Evolutionary conservation across 2,329 filamentous ascomycete genomes (phyloP), one percentile per base, ranked within the genome.

Genomic region (Pseudocercospora fijiensis): DNA sequence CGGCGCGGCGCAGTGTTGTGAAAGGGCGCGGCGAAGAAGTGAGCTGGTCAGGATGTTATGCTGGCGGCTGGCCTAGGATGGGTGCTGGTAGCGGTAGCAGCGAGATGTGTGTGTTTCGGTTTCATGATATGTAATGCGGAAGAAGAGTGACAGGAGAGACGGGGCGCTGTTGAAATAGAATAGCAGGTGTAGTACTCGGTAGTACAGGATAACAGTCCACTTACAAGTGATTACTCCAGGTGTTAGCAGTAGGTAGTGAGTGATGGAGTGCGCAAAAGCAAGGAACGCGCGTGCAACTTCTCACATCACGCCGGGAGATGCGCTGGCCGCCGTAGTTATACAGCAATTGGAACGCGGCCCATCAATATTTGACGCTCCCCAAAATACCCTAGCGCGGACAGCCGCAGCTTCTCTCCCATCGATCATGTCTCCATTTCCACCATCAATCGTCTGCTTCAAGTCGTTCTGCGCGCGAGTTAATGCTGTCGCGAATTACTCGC

Each of bases 401-500:
- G 16, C 47, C 5, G 47, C 47, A 26, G 13, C 22, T 51, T 28
- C 49, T 26, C 49, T 27, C 49, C n/a, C n/a, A n/a, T n/a, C n/a
- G n/a, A 27, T 27, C 8, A 53, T 30, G 26, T 18, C 22, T 30
- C 3, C 26, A n/a, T 28, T 28, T 30, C 10, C 49, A 53, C 28
- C 49, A 53, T 16, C 26, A 13, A 26, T 27, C 49, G 28, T 53
- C 26, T 10, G 28, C 5, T n/a, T 8, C 2, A 13, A 53, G 9
- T 53, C 49, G 22, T 27, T n/a, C 7, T 20, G 18, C 2, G 13
- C 3, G 16, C 53, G 33, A 16, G 30, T 72, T 73, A 66, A 73
- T 73, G 71, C 70, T 71, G 58, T 63, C 61, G 61, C 62, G 63
- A 27, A 51, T 65, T 61, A 47, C 68, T 59, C 58, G 41, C 56